Evolutionary conservation across 345 rosid species (phyloP).

Genomic region (Clarkia xantiana): DNA sequence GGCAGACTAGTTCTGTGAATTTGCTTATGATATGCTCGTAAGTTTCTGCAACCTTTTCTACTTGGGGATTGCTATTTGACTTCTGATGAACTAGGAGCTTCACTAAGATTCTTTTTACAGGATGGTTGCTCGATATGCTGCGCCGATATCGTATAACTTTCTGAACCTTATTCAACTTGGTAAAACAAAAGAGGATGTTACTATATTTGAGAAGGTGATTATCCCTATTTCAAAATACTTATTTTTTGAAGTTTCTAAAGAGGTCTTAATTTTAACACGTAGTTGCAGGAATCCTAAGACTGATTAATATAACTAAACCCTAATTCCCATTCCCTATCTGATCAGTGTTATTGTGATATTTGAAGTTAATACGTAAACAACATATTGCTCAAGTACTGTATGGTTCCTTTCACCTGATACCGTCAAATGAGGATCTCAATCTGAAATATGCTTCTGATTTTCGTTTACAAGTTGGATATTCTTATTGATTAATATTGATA

Average conservation of each 20-base stretch:
- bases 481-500: too few species aligned
- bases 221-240: constrained; percentile 1
- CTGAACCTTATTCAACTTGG: constrained; percentile 78
- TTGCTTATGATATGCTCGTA: constrained; percentile 99
- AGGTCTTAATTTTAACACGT: neutral
- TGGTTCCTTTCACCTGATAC: too few species aligned
- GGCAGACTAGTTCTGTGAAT: constrained; percentile 93
- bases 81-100: constrained; percentile 7
- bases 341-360: too few species aligned
- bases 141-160: constrained; percentile 92
- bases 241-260: neutral
- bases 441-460: too few species aligned
- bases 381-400: too few species aligned
- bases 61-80: constrained; percentile 1
- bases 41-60: constrained; percentile 17
- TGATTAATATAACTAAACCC: too few species aligned
- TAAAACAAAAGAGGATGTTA: constrained; percentile 14
- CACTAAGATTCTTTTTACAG: constrained; percentile 21
- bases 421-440: too few species aligned
- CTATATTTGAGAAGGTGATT: constrained; percentile 85
- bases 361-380: too few species aligned
- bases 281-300: too few species aligned
- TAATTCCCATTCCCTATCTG: too few species aligned
- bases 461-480: neutral
- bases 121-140: constrained; percentile 99